phyloP scores from a whole-genome alignment of 2,329 filamentous ascomycete genomes.

The Aspergillus persii region DNA sequence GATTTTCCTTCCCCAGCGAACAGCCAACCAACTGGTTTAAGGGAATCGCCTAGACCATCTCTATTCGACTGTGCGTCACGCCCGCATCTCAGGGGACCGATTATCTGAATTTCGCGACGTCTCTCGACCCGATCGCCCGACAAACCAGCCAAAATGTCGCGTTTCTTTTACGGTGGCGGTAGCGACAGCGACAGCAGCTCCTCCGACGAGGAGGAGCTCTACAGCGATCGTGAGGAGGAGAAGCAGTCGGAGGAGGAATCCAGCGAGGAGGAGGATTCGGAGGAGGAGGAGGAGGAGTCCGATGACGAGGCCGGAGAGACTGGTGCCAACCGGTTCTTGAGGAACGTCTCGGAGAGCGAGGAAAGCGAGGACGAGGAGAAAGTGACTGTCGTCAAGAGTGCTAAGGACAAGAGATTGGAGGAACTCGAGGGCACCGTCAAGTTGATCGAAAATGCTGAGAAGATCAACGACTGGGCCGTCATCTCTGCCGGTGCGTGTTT shows the following conservation, averaged over 20 bases:
- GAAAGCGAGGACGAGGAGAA: slow-evolving; percentile 82
- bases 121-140: slow-evolving; percentile 16
- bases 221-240: slow-evolving; percentile 72
- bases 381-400: slow-evolving; percentile 86
- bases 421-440: slow-evolving; percentile 88
- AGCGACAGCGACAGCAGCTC: slow-evolving; percentile 95
- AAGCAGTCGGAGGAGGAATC: slow-evolving; percentile 53
- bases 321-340: slow-evolving; percentile 82
- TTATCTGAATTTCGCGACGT: slow-evolving; percentile 20
- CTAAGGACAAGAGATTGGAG: slow-evolving; percentile 94
- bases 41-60: slow-evolving; percentile 1
- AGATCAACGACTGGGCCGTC: slow-evolving; percentile 96
- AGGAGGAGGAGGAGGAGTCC: slow-evolving; percentile 57
- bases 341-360: slow-evolving; percentile 71
- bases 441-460: slow-evolving; percentile 92
- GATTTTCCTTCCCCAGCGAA: slow-evolving; percentile 22
- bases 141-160: slow-evolving; percentile 68
- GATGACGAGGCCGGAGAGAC: slow-evolving; percentile 57
- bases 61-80: slow-evolving; percentile 10
- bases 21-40: slow-evolving; percentile 11
- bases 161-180: slow-evolving; percentile 94
- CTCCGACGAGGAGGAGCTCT: slow-evolving; percentile 90
- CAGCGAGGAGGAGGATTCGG: slow-evolving; percentile 55
- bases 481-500: slow-evolving; percentile 74
- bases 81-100: slow-evolving; percentile 24